Evolutionary conservation across 345 rosid genomes (phyloP).

Genomic region (Lepidium sativum): DNA sequence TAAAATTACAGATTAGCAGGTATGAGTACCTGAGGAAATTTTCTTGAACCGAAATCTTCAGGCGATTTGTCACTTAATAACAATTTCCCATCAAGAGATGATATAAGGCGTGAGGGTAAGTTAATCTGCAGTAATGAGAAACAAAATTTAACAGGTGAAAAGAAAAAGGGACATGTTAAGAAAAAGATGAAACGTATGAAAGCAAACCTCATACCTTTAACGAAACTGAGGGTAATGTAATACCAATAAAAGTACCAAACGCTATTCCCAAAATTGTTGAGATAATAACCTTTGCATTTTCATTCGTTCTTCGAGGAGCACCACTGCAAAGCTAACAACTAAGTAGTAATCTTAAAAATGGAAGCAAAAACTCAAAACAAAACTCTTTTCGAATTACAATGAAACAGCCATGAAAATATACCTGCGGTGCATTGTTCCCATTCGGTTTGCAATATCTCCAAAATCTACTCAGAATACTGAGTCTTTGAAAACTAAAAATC

Average conservation of each 20-base stretch:
- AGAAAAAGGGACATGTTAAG: background rate
- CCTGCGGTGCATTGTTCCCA: slow-evolving; percentile 63
- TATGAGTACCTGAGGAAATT: slow-evolving; percentile 37
- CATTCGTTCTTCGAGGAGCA: slow-evolving; percentile 46
- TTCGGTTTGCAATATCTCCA: slow-evolving; percentile 15
- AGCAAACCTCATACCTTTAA: slow-evolving; percentile 41
- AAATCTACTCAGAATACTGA: slow-evolving; percentile 17
- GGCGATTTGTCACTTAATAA: slow-evolving; percentile 21
- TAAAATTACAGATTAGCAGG: background rate
- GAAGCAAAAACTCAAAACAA: background rate
- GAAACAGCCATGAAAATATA: background rate
- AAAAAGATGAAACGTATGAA: background rate
- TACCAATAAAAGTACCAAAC: slow-evolving; percentile 65
- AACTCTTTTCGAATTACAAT: background rate
- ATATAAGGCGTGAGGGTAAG: slow-evolving; percentile 39
- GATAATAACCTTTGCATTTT: slow-evolving; percentile 38
- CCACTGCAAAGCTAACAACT: slow-evolving; percentile 45
- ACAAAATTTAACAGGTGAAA: slow-evolving; percentile 2
- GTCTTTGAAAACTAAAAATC: background rate
- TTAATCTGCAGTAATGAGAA: slow-evolving; percentile 44
- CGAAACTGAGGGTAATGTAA: slow-evolving; percentile 54
- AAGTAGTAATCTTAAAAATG: slow-evolving; percentile 9
- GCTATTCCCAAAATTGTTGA: slow-evolving; percentile 49
- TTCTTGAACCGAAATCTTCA: slow-evolving; percentile 28
- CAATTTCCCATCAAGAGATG: slow-evolving; percentile 37